Evolutionary conservation across 768 basidiomycete species (phyloP), one percentile per base, ranked within the genome.

Genomic region (Leccinellum albellum): DNA sequence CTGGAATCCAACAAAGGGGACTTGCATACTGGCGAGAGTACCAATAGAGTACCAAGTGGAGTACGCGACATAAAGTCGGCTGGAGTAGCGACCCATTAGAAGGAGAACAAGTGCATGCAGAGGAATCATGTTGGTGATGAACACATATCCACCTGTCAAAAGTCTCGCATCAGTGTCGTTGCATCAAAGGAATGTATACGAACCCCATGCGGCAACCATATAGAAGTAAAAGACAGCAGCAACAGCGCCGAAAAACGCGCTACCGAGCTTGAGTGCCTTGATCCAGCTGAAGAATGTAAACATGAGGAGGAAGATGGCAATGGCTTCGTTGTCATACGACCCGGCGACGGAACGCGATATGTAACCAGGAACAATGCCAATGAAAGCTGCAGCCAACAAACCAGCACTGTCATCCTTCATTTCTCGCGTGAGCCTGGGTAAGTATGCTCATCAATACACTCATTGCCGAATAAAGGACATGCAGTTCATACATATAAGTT

Each of bases 181-280:
- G 15, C 15, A 31, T 33, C 29, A 12, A 29, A 40, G 26, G 4
- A 35, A 48, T 5, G 24, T 1, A 15, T 14, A 75, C 82, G 57
- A 65, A 89, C 96, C 97, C 97, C 97, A 99, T 29, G 97, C 97
- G 52, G 97, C 96, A n/a, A 99, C 97, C 97, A 99, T 99, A 82
- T 98, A 99, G 64, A 98, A 98, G 77, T 99, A 99, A 76, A 98
- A 98, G 3, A 98, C 76, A 17, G 95, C 97, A 46, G 97, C 87
- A 40, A 91, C 67, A 24, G 91, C 91, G 21, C 94, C 96, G 64
- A 85, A 97, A 58, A 96, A 82, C 1, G 93, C 94, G 58, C 93
- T 96, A 44, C 97, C 97, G 47, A 84, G 82, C 74, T 98, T 98
- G 54, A 98, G 78, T 24, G 97, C 95, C 65, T 90, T 92, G 72